Percentiles rank a stretch among this genome's conserved stretches.
phyloP scores from a whole-genome alignment of 129 eudicot genomes.

The Helichrysum umbraculigerum region DNA sequence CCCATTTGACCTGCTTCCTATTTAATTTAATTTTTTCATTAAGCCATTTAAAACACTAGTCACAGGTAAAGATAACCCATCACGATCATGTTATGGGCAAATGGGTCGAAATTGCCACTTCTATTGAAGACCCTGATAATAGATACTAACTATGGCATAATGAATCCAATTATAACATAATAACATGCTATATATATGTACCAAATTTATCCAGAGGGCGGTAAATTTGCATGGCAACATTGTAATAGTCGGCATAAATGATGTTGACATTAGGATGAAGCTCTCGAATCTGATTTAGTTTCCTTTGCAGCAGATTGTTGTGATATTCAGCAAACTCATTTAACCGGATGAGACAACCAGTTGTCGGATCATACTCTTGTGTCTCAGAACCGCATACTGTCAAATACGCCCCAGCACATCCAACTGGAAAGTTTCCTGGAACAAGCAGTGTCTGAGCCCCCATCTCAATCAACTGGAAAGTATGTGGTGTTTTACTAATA shows the following conservation, averaged over 20 bases:
- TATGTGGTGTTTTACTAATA: too few species aligned
- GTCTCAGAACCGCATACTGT: slow-evolving; percentile 10
- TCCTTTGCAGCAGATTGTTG: slow-evolving; percentile 35
- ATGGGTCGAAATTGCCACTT: neutral
- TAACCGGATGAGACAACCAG: slow-evolving; percentile 42
- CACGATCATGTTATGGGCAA: neutral
- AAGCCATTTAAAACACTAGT: too few species aligned
- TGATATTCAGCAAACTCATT: slow-evolving; percentile 47
- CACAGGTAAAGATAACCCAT: neutral
- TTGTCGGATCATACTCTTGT: slow-evolving; percentile 45
- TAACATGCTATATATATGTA: slow-evolving; percentile 18
- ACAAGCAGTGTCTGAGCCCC: slow-evolving; percentile 41
- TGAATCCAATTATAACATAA: neutral
- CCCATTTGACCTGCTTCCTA: too few species aligned
- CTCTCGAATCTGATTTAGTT: slow-evolving; percentile 31
- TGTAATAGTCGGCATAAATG: slow-evolving; percentile 55
- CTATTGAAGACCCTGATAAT: neutral
- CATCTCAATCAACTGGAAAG: slow-evolving; percentile 26
- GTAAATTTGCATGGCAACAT: slow-evolving; percentile 43
- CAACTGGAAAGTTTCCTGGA: slow-evolving; percentile 43
- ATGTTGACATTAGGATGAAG: slow-evolving; percentile 46
- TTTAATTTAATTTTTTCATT: too few species aligned
- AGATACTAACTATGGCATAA: neutral
- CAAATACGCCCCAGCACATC: slow-evolving; percentile 29
- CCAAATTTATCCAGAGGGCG: slow-evolving; percentile 41